Percentiles rank a stretch among this genome's conserved stretches.
phyloP scores from a whole-genome alignment of 352 stramenopile species.

The Phytophthora quininea region DNA sequence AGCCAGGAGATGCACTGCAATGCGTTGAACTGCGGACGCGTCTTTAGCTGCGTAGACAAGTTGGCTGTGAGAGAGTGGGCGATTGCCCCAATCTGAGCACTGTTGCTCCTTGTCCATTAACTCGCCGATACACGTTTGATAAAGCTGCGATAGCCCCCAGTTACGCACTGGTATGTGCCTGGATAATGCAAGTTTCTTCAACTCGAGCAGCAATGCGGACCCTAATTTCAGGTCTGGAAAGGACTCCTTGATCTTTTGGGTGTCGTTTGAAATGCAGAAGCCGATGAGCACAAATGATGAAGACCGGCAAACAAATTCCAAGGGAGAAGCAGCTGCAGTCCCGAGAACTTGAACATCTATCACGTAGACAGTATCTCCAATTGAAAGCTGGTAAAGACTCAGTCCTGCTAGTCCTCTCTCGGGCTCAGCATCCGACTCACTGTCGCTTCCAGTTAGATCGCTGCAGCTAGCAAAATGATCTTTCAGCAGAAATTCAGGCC shows the following conservation, averaged over 20 bases:
- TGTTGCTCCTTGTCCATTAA: conserved; percentile 66
- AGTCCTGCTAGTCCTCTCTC: conserved; percentile 32
- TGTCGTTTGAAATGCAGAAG: conserved; percentile 62
- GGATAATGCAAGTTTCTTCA: conserved; percentile 60
- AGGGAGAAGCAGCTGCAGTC: conserved; percentile 32
- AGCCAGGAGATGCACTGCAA: conserved; percentile 51
- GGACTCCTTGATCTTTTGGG: conserved; percentile 52
- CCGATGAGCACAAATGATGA: conserved; percentile 48
- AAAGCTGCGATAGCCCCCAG: conserved; percentile 64
- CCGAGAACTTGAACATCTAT: conserved; percentile 67
- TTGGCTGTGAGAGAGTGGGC: conserved; percentile 47
- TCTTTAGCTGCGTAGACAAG: conserved; percentile 66
- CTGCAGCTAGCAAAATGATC: background rate
- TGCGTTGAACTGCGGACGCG: conserved; percentile 49
- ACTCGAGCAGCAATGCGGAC: conserved; percentile 43
- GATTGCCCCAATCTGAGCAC: conserved; percentile 61
- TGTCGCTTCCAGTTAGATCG: conserved; percentile 2
- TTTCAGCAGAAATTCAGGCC: conserved; percentile 50
- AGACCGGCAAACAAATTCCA: conserved; percentile 47
- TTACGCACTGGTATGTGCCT: conserved; percentile 48
- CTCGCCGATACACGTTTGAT: conserved; percentile 42
- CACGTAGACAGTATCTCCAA: conserved; percentile 52
- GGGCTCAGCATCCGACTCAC: conserved; percentile 7
- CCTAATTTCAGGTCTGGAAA: conserved; percentile 44
- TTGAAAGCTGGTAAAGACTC: conserved; percentile 60